Conservation (phyloP, 768 basidiomycete genomes). For the Neoboletus subvelutipes region DNA sequence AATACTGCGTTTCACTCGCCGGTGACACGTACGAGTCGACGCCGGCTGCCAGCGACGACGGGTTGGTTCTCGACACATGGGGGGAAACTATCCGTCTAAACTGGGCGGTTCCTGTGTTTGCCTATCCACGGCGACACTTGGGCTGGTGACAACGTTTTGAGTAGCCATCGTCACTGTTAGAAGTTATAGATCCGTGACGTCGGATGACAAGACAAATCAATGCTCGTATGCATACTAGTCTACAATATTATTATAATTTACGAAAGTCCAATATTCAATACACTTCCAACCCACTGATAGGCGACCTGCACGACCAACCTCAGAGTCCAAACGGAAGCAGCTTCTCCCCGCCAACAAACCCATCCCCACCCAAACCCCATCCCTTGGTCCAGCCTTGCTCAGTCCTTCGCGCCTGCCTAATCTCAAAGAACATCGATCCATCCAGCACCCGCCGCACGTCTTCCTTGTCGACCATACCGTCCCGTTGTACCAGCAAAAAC, state of each 20-base stretch:
- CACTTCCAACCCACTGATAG: neutral
- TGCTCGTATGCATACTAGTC: neutral
- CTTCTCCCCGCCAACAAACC: slow-evolving; percentile 32
- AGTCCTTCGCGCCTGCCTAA: slow-evolving; percentile 23
- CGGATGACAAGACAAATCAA: neutral
- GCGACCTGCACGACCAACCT: neutral
- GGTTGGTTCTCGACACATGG: slow-evolving; percentile 30
- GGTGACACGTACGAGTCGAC: too few species aligned
- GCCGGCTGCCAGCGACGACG: slow-evolving; percentile 26
- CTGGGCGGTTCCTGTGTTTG: neutral
- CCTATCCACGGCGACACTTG: neutral
- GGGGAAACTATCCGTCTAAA: neutral
- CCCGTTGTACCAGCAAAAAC: slow-evolving; percentile 40
- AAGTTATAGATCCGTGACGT: neutral
- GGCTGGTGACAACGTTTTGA: slow-evolving; percentile 22
- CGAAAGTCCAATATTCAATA: slow-evolving; percentile 1
- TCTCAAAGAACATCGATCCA: slow-evolving; percentile 39
- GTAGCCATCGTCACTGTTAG: neutral
- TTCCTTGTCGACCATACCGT: slow-evolving; percentile 41
- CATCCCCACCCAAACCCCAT: slow-evolving; percentile 32
- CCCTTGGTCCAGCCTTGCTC: slow-evolving; percentile 30
- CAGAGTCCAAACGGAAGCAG: slow-evolving; percentile 31
- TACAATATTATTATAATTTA: neutral
- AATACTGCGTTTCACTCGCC: too few species aligned
- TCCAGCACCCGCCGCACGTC: slow-evolving; percentile 43